Evolutionary conservation across 768 basidiomycete genomes (phyloP).

Genomic region (Leucocoprinus leucothites): DNA sequence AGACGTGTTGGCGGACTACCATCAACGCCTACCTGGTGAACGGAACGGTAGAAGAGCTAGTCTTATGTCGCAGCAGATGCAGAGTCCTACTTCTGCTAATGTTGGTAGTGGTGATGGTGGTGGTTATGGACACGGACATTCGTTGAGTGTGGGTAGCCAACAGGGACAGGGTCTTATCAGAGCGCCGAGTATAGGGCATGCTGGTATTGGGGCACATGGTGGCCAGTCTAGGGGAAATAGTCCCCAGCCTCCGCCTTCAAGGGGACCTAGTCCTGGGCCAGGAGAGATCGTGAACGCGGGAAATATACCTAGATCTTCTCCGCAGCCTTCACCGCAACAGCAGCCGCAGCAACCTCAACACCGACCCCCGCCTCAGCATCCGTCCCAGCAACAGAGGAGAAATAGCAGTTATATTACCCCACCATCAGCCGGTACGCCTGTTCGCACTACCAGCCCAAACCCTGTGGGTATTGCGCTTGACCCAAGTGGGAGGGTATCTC

Average conservation of each 20-base stretch:
- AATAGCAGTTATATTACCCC: conserved; percentile 16
- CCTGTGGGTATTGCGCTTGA: conserved; percentile 82
- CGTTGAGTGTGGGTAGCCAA: conserved; percentile 25
- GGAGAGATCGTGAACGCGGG: conserved; percentile 19
- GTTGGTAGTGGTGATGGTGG: neutral
- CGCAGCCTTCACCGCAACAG: neutral
- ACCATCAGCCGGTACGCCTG: conserved; percentile 32
- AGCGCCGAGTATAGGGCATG: conserved; percentile 65
- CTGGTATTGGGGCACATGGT: conserved; percentile 80
- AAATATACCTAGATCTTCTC: neutral
- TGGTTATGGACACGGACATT: conserved; percentile 2
- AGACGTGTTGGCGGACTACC: conserved; percentile 72
- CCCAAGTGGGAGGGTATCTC: conserved; percentile 73
- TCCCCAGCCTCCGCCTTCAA: conserved; percentile 51
- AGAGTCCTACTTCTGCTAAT: conserved; percentile 12
- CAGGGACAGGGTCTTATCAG: conserved; percentile 43
- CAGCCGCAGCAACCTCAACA: neutral
- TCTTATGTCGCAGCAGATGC: conserved; percentile 27
- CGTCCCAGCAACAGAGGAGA: neutral
- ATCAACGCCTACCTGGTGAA: conserved; percentile 87
- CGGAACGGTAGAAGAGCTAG: conserved; percentile 46
- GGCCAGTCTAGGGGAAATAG: conserved; percentile 50
- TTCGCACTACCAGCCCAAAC: conserved; percentile 71
- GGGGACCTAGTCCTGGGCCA: conserved; percentile 53
- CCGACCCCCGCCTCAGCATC: neutral